Evolutionary conservation across 805 yeast genomes (phyloP), one percentile per base, ranked within the genome.

Genomic region (Candida maltosa): DNA sequence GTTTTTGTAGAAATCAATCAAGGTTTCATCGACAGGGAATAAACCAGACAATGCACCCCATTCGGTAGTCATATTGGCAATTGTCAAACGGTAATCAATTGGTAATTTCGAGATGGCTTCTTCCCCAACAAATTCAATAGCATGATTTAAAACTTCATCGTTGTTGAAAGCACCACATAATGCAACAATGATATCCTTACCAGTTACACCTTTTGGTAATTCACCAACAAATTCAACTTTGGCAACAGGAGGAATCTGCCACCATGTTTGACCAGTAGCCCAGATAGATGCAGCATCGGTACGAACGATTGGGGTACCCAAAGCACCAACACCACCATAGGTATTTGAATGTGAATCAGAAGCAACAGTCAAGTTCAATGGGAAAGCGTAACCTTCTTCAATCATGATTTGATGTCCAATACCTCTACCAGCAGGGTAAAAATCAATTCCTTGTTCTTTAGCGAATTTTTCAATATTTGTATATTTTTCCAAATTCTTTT

Each of bases 211-310:
- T 33, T 73, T 63, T 9, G 94, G 96, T 39, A 93, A 73, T 47
- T 75, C 61, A 28, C 96, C 96, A 45, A 74, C 69, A 37, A 93
- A 73, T 58, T 87, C 94, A 7, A 93, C 97, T 51, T 80, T 78
- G 23, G 97, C 98, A 16, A 93, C 97, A 1, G 98, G 97, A 3
- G 99, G 99, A 37, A 93, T 87, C 75, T 94, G 98, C 98, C 98
- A 93, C 99, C 99, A 93, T 3, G 98, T 93, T 65, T 88, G 95
- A 26, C 97, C 97, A 0, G 99, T 93, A 9, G 99, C 97, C 99
- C 99, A 93, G 46, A 93, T 91, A 7, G 97, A 79, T 4, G 99
- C 99, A 16, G 97, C 98, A 62, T 93, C 99, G 0, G 99, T 93
- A 62, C 99, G 78, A 38, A 93, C 99, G 37, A 93, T 84, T 7